A percentile compares a stretch with the other conserved stretches of the same genome.
These are phyloP conservation scores for Artemisia tridentata DNA, from an alignment of 129 eudicot genomes.

Conservation along the genomic window DNA sequence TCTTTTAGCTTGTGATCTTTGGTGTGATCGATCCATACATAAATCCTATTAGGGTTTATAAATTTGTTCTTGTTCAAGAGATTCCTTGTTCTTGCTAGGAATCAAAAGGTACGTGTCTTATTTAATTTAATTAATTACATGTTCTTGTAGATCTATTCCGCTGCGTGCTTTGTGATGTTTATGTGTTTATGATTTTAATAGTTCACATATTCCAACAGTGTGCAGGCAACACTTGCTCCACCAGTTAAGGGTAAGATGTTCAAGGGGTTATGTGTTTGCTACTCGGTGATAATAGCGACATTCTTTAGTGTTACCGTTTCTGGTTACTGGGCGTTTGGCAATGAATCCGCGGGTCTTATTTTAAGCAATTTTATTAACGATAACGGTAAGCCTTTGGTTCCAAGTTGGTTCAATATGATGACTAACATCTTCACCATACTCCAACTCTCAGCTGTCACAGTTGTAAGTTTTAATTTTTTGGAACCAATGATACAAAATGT, in stretches of 20 bases:
- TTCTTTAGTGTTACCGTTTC: constrained; percentile 82
- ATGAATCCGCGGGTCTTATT: constrained; percentile 52
- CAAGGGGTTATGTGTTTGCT: constrained; percentile 81
- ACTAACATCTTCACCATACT: constrained; percentile 73
- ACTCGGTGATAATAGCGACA: constrained; percentile 50
- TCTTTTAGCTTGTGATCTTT: too few relatives aligned
- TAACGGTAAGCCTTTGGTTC: constrained; percentile 56
- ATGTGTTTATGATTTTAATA: too few relatives aligned
- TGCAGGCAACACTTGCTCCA: constrained; percentile 91
- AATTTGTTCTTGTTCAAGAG: too few relatives aligned
- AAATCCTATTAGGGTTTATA: too few relatives aligned
- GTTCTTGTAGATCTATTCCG: too few relatives aligned
- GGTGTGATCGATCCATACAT: too few relatives aligned
- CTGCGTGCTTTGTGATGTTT: too few relatives aligned
- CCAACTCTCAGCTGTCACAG: constrained; percentile 91
- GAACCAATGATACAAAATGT: background rate
- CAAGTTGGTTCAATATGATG: constrained; percentile 71
- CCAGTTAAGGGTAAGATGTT: constrained; percentile 98
- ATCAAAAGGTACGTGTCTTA: too few relatives aligned
- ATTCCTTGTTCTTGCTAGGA: too few relatives aligned
- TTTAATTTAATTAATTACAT: too few relatives aligned
- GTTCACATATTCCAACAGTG: too few relatives aligned
- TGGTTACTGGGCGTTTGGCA: constrained; percentile 96
- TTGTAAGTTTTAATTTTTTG: constrained; percentile 40
- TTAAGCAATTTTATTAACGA: constrained; percentile 58